Evolutionary conservation across 2,329 filamentous ascomycete species (phyloP).

Genomic region (Chalara sp.): DNA sequence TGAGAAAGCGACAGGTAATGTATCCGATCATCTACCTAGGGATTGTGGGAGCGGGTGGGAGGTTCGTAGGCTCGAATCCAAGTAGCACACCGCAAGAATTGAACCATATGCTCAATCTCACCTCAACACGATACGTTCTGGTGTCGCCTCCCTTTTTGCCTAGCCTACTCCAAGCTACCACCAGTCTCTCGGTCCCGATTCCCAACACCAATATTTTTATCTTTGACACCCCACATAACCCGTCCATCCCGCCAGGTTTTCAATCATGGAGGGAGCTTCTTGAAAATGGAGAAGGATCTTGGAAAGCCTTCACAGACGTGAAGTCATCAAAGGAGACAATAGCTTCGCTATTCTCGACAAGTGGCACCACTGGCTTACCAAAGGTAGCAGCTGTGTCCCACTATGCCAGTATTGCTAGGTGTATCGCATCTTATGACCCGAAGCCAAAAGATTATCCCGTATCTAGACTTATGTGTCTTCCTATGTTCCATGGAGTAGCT

Average conservation of each 20-base stretch:
- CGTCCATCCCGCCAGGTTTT: neutral
- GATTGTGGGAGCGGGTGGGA: constrained; percentile 7
- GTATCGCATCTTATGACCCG: constrained; percentile 39
- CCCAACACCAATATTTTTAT: constrained; percentile 1
- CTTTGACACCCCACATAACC: neutral
- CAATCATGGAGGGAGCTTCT: constrained; percentile 4
- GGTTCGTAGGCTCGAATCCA: constrained; percentile 9
- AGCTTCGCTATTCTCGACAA: constrained; percentile 34
- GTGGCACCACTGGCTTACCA: constrained; percentile 52
- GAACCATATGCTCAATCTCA: neutral
- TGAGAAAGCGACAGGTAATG: constrained; percentile 1
- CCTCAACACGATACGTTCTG: neutral
- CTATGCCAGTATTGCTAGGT: constrained; percentile 1
- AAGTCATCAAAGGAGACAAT: neutral
- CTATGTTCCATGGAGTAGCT: constrained; percentile 57
- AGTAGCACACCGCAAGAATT: neutral
- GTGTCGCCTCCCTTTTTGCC: neutral
- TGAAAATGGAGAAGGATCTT: neutral
- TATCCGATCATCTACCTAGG: constrained; percentile 8
- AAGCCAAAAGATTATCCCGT: constrained; percentile 26
- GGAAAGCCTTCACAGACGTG: constrained; percentile 1
- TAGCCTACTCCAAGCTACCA: neutral
- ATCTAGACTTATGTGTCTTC: constrained; percentile 40
- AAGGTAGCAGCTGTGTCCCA: constrained; percentile 31
- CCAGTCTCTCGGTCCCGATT: neutral